These are phyloP conservation scores for Tolypocladium album DNA, from an alignment of 2,329 filamentous ascomycete genomes.

Conservation along the genomic window DNA sequence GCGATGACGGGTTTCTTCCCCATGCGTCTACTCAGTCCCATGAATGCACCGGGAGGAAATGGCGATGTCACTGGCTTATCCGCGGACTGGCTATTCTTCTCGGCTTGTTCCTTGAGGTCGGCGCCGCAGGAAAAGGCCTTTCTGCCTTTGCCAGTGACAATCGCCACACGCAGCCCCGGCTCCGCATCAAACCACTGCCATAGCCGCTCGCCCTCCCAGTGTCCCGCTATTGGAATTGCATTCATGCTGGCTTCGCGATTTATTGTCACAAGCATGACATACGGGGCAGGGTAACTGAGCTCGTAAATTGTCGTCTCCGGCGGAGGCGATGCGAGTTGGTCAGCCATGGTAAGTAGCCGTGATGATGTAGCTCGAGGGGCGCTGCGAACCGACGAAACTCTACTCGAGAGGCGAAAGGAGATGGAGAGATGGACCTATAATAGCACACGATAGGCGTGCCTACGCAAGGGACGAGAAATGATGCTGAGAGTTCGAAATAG, in stretches of 20 bases:
- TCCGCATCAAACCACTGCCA: conserved; percentile 44
- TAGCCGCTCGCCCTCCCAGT: conserved; percentile 35
- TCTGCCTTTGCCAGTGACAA: conserved; percentile 39
- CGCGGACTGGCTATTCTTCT: conserved; percentile 12
- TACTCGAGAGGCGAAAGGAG: not conserved
- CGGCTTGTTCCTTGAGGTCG: conserved; percentile 37
- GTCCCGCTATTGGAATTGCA: conserved; percentile 27
- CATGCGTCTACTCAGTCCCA: conserved; percentile 39
- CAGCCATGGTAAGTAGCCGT: conserved; percentile 1
- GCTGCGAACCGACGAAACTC: not conserved
- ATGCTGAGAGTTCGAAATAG: not conserved
- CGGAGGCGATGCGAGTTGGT: conserved; percentile 5
- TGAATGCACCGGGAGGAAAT: conserved; percentile 29
- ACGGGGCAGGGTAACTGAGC: conserved; percentile 32
- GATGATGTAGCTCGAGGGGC: not conserved
- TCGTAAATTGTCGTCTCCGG: conserved; percentile 7
- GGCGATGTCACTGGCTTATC: conserved; percentile 2
- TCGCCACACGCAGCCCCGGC: conserved; percentile 32
- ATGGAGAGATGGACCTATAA: no score
- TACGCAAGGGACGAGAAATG: not conserved
- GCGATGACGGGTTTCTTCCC: conserved; percentile 53
- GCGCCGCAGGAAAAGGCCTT: conserved; percentile 44
- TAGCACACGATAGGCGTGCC: not conserved
- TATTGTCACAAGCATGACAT: conserved; percentile 41
- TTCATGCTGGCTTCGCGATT: conserved; percentile 39